These are phyloP conservation scores for Cystobasidium sp. DNA, from an alignment of 1,284 basidiomycete species.

Conservation along the genomic window DNA sequence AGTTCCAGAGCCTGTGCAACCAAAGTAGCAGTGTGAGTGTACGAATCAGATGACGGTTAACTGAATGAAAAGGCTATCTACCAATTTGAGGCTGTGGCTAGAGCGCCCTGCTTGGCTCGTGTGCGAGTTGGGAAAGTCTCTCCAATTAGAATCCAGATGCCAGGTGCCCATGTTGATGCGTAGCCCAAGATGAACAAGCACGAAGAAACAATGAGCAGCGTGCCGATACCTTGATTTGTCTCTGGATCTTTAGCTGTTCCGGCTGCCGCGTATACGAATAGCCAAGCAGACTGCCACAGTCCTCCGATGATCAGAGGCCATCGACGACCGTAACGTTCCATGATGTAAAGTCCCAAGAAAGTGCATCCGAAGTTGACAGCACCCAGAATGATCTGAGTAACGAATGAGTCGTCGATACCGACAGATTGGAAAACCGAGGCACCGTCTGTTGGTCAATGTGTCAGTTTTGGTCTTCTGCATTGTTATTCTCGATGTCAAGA, in stretches of 20 bases:
- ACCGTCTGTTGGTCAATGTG: slow-evolving; percentile 64
- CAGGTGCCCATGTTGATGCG: slow-evolving; percentile 65
- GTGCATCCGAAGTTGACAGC: slow-evolving; percentile 71
- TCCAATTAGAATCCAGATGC: slow-evolving; percentile 73
- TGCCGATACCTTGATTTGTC: slow-evolving; percentile 62
- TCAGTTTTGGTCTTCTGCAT: slow-evolving; percentile 3
- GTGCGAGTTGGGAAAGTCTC: slow-evolving; percentile 77
- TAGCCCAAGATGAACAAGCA: slow-evolving; percentile 79
- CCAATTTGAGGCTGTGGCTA: slow-evolving; percentile 73
- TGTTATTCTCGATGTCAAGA: background rate
- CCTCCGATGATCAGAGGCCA: slow-evolving; percentile 70
- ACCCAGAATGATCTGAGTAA: slow-evolving; percentile 74
- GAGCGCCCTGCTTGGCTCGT: slow-evolving; percentile 73
- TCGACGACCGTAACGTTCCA: slow-evolving; percentile 70
- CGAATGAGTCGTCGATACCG: slow-evolving; percentile 69
- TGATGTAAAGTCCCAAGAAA: slow-evolving; percentile 70
- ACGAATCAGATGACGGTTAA: slow-evolving; percentile 5
- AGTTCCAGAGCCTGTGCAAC: slow-evolving; percentile 61
- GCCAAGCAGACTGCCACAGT: slow-evolving; percentile 73
- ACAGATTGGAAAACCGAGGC: slow-evolving; percentile 72
- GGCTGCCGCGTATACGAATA: slow-evolving; percentile 76
- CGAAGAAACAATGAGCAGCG: slow-evolving; percentile 72
- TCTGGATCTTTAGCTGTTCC: slow-evolving; percentile 69
- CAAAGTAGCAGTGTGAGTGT: background rate
- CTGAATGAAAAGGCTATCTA: slow-evolving; percentile 57